phyloP scores from a whole-genome alignment of 169 alveolate genomes.

The Babesia gibsoni region DNA sequence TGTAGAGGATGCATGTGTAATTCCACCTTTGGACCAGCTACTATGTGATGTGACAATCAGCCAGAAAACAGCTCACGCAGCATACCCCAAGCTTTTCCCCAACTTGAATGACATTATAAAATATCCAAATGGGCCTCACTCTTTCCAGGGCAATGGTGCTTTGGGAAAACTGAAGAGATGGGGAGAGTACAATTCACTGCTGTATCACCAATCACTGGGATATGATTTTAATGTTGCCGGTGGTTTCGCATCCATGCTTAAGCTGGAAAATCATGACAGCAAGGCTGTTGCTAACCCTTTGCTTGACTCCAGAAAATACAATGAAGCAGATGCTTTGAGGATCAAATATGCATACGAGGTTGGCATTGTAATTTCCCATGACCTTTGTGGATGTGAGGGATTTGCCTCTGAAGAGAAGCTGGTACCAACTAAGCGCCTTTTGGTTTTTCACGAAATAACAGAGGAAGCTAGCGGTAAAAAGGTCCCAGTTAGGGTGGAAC shows the following conservation, averaged over 20 bases:
- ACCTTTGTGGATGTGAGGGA: conserved; percentile 64
- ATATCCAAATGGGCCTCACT: conserved; percentile 25
- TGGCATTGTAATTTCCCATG: conserved; percentile 54
- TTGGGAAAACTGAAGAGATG: conserved; percentile 14
- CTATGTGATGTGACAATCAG: conserved; percentile 26
- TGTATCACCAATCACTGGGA: conserved; percentile 20
- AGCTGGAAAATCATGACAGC: conserved; percentile 21
- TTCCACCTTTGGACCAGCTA: conserved; percentile 53
- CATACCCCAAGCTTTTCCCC: conserved; percentile 51
- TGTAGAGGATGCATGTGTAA: conserved; percentile 44
- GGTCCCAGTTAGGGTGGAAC: conserved; percentile 52
- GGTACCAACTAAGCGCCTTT: conserved; percentile 55
- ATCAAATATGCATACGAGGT: conserved; percentile 46
- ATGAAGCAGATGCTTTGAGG: conserved; percentile 24
- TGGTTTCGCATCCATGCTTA: conserved; percentile 56
- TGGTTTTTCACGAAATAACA: conserved; percentile 29
- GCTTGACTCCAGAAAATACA: background rate
- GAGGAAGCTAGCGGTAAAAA: conserved; percentile 22
- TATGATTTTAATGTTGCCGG: conserved; percentile 41
- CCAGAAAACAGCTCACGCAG: conserved; percentile 47
- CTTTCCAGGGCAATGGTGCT: background rate
- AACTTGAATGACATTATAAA: conserved; percentile 20
- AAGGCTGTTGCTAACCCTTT: conserved; percentile 20
- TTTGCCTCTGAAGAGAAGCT: conserved; percentile 61
- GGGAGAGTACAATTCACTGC: conserved; percentile 13